phyloP scores from a whole-genome alignment of 805 yeast species.

The Wickerhamiella dianesei region DNA sequence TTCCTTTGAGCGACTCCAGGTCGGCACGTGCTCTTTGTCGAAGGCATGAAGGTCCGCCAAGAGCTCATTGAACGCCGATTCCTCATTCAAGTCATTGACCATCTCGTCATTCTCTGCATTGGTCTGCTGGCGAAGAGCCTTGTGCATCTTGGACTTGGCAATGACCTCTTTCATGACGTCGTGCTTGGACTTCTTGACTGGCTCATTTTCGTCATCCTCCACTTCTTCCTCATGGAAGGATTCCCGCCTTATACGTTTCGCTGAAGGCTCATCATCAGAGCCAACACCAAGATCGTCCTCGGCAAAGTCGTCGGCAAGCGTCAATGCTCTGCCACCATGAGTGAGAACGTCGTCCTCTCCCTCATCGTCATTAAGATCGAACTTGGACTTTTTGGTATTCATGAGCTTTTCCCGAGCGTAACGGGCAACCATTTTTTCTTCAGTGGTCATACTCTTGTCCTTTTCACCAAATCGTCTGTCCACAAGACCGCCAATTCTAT shows the following conservation, averaged over 20 bases:
- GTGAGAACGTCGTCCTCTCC: conserved; percentile 43
- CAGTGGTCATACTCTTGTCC: conserved; percentile 55
- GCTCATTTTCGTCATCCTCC: conserved; percentile 11
- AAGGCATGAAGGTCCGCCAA: conserved; percentile 20
- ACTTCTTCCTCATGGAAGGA: neutral
- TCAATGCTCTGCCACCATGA: conserved; percentile 61
- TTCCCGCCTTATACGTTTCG: neutral
- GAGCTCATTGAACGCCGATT: conserved; percentile 24
- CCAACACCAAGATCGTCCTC: conserved; percentile 33
- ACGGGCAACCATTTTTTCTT: conserved; percentile 90
- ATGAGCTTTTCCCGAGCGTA: conserved; percentile 77
- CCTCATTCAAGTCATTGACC: conserved; percentile 27
- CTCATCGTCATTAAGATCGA: conserved; percentile 59
- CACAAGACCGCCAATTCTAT: conserved; percentile 61
- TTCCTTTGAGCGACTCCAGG: neutral
- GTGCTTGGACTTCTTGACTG: conserved; percentile 27
- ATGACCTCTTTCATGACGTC: conserved; percentile 34
- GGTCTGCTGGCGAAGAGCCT: conserved; percentile 29
- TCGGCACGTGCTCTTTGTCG: conserved; percentile 6
- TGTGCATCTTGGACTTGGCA: conserved; percentile 31
- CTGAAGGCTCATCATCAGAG: conserved; percentile 26
- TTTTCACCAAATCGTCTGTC: conserved; percentile 92
- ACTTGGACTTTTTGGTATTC: conserved; percentile 41
- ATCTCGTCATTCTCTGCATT: conserved; percentile 26
- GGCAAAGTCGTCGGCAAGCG: conserved; percentile 43